Conservation (phyloP, 306 rosid species). For the Potentilla sterilis region DNA sequence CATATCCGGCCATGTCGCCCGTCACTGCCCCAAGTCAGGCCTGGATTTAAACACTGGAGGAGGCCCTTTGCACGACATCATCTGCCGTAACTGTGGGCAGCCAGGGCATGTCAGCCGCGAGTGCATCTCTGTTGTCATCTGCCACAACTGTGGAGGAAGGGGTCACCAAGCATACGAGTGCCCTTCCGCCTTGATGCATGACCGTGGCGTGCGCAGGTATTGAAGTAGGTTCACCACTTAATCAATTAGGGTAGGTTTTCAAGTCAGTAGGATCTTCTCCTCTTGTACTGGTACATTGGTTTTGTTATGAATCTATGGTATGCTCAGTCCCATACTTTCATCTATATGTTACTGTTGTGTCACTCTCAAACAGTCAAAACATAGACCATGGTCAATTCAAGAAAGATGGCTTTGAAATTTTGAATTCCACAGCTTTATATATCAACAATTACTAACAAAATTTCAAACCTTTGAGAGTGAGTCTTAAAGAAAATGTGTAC, state of each 20-base stretch:
- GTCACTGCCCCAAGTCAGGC: conserved; percentile 14
- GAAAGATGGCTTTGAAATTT: background rate
- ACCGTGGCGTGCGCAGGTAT: background rate
- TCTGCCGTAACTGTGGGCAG: conserved; percentile 13
- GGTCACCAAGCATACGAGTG: conserved; percentile 26
- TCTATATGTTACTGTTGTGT: background rate
- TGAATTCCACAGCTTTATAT: background rate
- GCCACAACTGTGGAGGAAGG: conserved; percentile 28
- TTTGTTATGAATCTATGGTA: background rate
- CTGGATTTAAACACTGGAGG: background rate
- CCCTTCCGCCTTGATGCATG: conserved; percentile 16
- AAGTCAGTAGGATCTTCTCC: background rate
- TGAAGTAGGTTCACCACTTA: conserved; percentile 5
- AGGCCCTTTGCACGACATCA: conserved; percentile 10
- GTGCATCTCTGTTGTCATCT: conserved; percentile 17
- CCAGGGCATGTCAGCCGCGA: conserved; percentile 23
- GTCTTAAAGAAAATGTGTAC: conserved; percentile 45
- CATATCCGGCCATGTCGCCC: conserved; percentile 29
- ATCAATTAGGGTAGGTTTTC: background rate
- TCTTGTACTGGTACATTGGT: background rate
- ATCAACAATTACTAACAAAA: background rate
- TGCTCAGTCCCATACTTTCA: background rate
- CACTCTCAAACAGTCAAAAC: background rate
- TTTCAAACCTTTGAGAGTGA: background rate
- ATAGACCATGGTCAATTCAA: background rate